Evolutionary conservation across 345 rosid genomes (phyloP), one percentile per base, ranked within the genome.

Genomic region (Eucalyptus paniculata): DNA sequence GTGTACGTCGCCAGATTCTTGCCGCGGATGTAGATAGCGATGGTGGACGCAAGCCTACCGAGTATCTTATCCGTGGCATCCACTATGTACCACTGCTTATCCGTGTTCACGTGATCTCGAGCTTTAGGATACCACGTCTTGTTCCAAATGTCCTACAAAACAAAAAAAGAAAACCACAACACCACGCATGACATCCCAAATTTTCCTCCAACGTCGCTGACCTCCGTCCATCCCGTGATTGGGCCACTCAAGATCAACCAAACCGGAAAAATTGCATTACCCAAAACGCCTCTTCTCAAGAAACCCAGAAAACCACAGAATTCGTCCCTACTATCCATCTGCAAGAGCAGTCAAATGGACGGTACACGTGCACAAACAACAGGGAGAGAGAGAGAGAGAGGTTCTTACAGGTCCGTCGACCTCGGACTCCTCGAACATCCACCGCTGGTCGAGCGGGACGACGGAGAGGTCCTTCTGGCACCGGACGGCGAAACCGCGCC

Each of bases 61-160:
- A 97, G 97, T 91, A 97, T 95, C 86, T 96, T 96, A 86, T 98
- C 99, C 1, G 97, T 95, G 32, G 99, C 99, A 91, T 98, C 99
- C 87, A 98, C 99, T 86, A 98, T 86, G 88, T 90, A 97, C 99
- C 99, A 98, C 5, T 94, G 93, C 92, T 98, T 98, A 28, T 94
- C 97, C 4, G 97, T 96, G 89, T 96, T 96, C 80, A 97, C 92
- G 88, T 98, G 99, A 91, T 98, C 98, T 49, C 92, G 90, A 82
- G 97, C 97, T 94, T 97, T 98, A 40, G 99, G 99, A 90, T 98
- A 97, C 99, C 99, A 97, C 32, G 99, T 97, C 28, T 89, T 96
- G 92, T 97, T 97, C 99, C 99, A 97, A 62, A 97, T 97, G 90
- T 97, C 99, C 99, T 97, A 89, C 88, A 88, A 89, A 86, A 82